Percentiles rank a stretch among this genome's conserved stretches.
Conservation (phyloP, 2,329 filamentous ascomycete genomes). For the Tolypocladium tundrense region DNA sequence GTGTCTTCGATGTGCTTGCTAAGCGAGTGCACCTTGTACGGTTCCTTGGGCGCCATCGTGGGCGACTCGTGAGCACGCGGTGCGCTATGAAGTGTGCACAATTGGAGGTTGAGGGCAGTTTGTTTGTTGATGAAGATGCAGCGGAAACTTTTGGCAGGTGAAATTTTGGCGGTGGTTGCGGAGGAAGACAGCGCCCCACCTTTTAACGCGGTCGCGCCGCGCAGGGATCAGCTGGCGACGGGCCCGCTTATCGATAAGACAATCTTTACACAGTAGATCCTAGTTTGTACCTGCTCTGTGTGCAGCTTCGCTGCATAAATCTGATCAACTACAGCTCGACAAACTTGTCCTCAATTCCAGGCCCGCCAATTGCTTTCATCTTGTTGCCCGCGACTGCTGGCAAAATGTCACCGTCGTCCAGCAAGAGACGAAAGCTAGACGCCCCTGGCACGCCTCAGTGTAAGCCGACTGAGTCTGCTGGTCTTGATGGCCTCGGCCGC, state of each 20-base stretch:
- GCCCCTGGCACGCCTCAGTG: constrained; percentile 15
- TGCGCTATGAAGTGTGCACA: constrained; percentile 11
- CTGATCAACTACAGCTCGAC: not conserved
- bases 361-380: constrained; percentile 3
- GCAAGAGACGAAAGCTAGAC: constrained; percentile 25
- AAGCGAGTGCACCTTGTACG: constrained; percentile 25
- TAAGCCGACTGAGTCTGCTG: constrained; percentile 9
- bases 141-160: constrained; percentile 4
- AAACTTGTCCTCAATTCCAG: not conserved
- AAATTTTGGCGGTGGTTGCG: constrained; percentile 5
- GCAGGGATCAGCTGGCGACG: not conserved
- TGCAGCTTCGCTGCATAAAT: not conserved
- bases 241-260: not conserved
- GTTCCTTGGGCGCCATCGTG: constrained; percentile 26
- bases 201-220: constrained; percentile 1
- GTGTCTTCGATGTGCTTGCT: constrained; percentile 26
- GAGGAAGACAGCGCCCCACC: constrained; percentile 1
- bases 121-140: constrained; percentile 6
- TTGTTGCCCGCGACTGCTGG: not conserved
- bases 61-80: constrained; percentile 5
- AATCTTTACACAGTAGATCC: not conserved
- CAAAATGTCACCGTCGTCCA: constrained; percentile 11
- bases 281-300: not conserved
- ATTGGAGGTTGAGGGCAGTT: constrained; percentile 7
- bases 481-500: not conserved